Conservation (phyloP, 2,329 filamentous ascomycete species). For the Zalaria obscura region DNA sequence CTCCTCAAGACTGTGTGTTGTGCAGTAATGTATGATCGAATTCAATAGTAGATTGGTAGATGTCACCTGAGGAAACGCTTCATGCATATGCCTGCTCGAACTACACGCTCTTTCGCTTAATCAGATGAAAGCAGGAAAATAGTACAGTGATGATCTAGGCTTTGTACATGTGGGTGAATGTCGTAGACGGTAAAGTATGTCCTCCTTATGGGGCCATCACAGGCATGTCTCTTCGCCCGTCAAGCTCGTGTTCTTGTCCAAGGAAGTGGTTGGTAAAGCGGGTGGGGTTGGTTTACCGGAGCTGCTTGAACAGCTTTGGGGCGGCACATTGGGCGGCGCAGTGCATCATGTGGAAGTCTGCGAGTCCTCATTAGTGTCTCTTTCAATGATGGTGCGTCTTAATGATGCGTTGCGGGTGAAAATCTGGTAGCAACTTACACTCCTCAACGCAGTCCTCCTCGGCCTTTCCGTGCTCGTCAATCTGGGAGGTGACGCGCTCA, state of each 20-base stretch:
- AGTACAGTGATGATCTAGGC: constrained; percentile 5
- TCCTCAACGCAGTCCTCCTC: constrained; percentile 98
- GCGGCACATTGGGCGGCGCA: constrained; percentile 88
- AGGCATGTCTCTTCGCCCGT: too few species aligned
- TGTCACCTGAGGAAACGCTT: constrained; percentile 1
- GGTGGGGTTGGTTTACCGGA: constrained; percentile 51
- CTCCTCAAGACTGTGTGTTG: too few species aligned
- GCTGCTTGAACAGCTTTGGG: constrained; percentile 83
- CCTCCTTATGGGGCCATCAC: too few species aligned
- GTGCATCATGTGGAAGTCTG: constrained; percentile 98
- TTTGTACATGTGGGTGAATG: constrained; percentile 2
- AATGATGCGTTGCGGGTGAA: too few species aligned
- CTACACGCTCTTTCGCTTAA: not conserved
- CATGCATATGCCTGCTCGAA: constrained; percentile 2
- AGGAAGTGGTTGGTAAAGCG: not conserved
- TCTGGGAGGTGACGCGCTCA: constrained; percentile 69
- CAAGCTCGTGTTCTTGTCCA: not conserved
- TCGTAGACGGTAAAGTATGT: too few species aligned
- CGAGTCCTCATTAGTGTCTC: not conserved
- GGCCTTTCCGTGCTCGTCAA: constrained; percentile 58
- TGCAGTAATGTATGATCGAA: too few species aligned
- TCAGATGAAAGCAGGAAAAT: constrained; percentile 3
- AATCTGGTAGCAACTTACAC: constrained; percentile 51
- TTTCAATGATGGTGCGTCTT: too few species aligned
- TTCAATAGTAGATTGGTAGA: too few species aligned